Evolutionary conservation across 2,329 filamentous ascomycete genomes (phyloP).

Genomic region (Biscogniauxia mediterranea): DNA sequence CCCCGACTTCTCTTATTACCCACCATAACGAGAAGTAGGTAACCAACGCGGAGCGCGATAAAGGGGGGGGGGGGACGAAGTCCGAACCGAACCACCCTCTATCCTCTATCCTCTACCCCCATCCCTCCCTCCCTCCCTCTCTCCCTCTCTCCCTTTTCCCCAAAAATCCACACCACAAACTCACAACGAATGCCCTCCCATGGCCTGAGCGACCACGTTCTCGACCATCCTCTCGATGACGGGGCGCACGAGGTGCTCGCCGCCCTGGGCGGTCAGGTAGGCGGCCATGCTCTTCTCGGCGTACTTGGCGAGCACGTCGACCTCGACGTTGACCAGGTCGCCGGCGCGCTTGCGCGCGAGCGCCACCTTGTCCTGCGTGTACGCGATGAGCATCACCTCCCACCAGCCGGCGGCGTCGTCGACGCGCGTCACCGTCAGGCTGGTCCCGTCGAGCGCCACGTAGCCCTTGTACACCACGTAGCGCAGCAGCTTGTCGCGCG

Average conservation of each 20-base stretch:
- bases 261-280: constrained; percentile 62
- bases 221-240: constrained; percentile 71
- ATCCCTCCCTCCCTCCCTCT: too few relatives aligned
- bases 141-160: background rate
- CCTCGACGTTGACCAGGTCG: constrained; percentile 86
- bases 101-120: too few relatives aligned
- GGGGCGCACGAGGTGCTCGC: constrained; percentile 50
- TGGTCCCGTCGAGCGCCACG: constrained; percentile 90
- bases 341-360: constrained; percentile 75
- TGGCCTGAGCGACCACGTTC: constrained; percentile 70
- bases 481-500: constrained; percentile 55
- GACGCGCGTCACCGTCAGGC: constrained; percentile 86
- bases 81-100: too few relatives aligned
- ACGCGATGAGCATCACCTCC: constrained; percentile 97
- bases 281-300: constrained; percentile 86
- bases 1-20: too few relatives aligned
- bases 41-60: too few relatives aligned
- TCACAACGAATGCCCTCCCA: constrained; percentile 35
- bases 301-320: constrained; percentile 84
- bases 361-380: constrained; percentile 91
- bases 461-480: constrained; percentile 98
- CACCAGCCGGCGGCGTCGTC: constrained; percentile 77
- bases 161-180: too few relatives aligned
- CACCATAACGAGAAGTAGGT: too few relatives aligned
- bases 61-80: too few relatives aligned